phyloP scores from a whole-genome alignment of 2,329 filamentous ascomycete genomes.

The Huntiella moniliformis region DNA sequence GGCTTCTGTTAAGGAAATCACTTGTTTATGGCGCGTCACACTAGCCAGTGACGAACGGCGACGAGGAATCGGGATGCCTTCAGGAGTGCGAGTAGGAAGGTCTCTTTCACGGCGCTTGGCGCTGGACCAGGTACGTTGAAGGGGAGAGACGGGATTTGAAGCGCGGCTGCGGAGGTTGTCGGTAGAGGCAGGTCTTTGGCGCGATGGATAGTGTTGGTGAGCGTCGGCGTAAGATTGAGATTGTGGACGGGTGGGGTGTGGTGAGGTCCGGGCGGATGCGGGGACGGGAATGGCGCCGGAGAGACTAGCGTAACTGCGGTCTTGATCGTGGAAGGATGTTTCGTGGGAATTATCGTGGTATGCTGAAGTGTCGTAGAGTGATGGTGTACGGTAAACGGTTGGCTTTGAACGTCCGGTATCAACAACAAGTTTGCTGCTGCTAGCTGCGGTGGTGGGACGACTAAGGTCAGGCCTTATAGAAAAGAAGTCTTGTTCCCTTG shows the following conservation, averaged over 20 bases:
- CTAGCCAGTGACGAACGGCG: constrained; percentile 12
- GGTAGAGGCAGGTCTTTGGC: constrained; percentile 12
- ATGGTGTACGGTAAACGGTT: constrained; percentile 15
- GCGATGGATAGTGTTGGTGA: neutral
- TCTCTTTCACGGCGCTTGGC: constrained; percentile 6
- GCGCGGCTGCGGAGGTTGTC: constrained; percentile 9
- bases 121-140: constrained; percentile 10
- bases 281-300: neutral
- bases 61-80: constrained; percentile 11
- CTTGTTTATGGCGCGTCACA: constrained; percentile 11
- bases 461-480: constrained; percentile 11
- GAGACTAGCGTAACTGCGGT: constrained; percentile 2
- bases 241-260: constrained; percentile 4
- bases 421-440: constrained; percentile 19
- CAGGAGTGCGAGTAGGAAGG: constrained; percentile 8
- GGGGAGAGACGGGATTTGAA: constrained; percentile 3
- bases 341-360: constrained; percentile 11
- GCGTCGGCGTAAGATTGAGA: neutral
- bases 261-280: constrained; percentile 12
- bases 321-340: neutral
- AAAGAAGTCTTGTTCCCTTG: constrained; percentile 8
- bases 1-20: constrained; percentile 11
- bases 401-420: constrained; percentile 24
- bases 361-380: neutral
- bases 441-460: constrained; percentile 11